These are phyloP conservation scores for Acer campestre DNA, from an alignment of 345 rosid species.

Conservation along the genomic window DNA sequence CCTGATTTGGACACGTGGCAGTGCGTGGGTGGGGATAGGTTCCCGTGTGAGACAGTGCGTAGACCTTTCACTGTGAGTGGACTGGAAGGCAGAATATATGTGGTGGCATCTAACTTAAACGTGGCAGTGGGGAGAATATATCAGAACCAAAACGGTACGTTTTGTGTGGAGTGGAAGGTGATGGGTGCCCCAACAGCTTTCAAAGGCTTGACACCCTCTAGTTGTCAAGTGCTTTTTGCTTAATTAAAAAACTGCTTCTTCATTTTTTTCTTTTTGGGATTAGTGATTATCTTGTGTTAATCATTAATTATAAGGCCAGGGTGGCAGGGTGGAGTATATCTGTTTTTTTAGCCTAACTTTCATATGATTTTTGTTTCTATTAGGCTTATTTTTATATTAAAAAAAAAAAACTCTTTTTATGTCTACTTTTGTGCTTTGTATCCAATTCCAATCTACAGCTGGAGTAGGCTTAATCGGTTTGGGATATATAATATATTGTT, in stretches of 20 bases:
- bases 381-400: not conserved
- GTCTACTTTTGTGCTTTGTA: not conserved
- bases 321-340: constrained; percentile 15
- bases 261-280: not conserved
- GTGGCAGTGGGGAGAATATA: constrained; percentile 55
- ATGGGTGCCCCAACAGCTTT: constrained; percentile 42
- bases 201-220: constrained; percentile 47
- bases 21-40: constrained; percentile 52
- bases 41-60: constrained; percentile 46
- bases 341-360: constrained; percentile 10
- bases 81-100: constrained; percentile 49
- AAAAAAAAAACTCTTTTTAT: not conserved
- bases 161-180: constrained; percentile 51
- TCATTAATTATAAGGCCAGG: constrained; percentile 8
- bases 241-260: constrained; percentile 3
- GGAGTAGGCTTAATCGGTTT: not conserved
- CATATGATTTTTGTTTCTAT: constrained; percentile 17
- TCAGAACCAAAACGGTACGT: constrained; percentile 21
- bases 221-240: constrained; percentile 64
- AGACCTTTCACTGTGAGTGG: constrained; percentile 60
- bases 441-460: not conserved
- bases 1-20: constrained; percentile 56
- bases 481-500: not conserved
- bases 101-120: constrained; percentile 52
- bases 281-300: not conserved